phyloP scores from a whole-genome alignment of 1,284 basidiomycete species.

The Cryptococcus amylolentus region DNA sequence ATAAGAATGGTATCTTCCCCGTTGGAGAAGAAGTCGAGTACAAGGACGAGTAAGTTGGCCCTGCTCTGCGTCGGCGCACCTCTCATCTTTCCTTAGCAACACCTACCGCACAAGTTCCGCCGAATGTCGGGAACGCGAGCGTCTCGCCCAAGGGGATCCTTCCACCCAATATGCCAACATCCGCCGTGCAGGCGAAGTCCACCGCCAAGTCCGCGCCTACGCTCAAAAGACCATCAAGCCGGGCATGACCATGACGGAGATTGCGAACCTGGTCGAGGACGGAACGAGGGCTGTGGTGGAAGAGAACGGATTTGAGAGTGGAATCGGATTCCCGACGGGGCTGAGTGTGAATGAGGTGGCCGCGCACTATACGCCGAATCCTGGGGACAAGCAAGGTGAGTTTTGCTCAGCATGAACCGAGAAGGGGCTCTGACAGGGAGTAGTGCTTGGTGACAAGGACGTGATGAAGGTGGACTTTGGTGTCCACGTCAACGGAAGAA shows the following conservation, averaged over 20 bases:
- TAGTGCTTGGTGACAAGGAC: conserved; percentile 74
- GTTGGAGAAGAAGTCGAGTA: conserved; percentile 91
- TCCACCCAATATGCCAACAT: conserved; percentile 82
- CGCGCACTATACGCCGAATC: conserved; percentile 95
- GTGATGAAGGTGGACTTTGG: conserved; percentile 97
- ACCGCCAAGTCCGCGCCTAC: conserved; percentile 81
- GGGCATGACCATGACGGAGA: conserved; percentile 92
- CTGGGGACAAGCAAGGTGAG: conserved; percentile 81
- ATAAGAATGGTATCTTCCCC: conserved; percentile 79
- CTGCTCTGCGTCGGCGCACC: background rate
- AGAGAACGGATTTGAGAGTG: conserved; percentile 71
- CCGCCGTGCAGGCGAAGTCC: conserved; percentile 90
- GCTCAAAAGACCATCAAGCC: conserved; percentile 82
- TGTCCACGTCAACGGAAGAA: conserved; percentile 92
- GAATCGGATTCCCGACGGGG: conserved; percentile 96
- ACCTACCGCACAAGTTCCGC: conserved; percentile 82
- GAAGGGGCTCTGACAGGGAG: conserved; percentile 31
- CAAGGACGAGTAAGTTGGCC: conserved; percentile 65
- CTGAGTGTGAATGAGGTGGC: conserved; percentile 91
- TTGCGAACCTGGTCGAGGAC: conserved; percentile 90
- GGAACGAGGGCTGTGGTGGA: conserved; percentile 86
- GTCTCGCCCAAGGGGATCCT: conserved; percentile 70
- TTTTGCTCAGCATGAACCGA: conserved; percentile 5
- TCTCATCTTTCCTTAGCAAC: conserved; percentile 57
- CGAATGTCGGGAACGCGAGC: conserved; percentile 82